Conservation (phyloP, 2,329 filamentous ascomycete genomes). For the Nemania sp. region DNA sequence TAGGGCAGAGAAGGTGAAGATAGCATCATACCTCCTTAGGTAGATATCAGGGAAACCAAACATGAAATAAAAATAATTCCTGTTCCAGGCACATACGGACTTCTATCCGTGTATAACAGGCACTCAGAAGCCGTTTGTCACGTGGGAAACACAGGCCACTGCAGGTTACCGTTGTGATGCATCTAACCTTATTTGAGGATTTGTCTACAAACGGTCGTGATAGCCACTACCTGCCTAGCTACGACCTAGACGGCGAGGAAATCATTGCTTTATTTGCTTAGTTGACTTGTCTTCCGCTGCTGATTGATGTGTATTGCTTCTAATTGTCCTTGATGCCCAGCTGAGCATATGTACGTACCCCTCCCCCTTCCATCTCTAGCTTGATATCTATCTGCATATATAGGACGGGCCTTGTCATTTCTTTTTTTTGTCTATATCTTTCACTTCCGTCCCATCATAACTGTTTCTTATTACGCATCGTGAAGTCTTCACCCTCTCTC, state of each 20-base stretch:
- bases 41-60: background rate
- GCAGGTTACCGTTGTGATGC: slow-evolving; percentile 44
- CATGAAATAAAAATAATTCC: background rate
- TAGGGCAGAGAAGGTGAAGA: too few relatives aligned
- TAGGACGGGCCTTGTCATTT: background rate
- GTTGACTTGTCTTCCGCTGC: slow-evolving; percentile 1
- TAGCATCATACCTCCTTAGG: too few relatives aligned
- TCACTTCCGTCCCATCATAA: background rate
- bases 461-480: background rate
- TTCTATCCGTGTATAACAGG: too few relatives aligned
- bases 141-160: slow-evolving; percentile 45
- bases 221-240: slow-evolving; percentile 21
- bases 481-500: background rate
- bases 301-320: slow-evolving; percentile 1
- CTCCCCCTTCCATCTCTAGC: background rate
- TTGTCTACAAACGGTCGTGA: slow-evolving; percentile 40
- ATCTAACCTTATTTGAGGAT: slow-evolving; percentile 44
- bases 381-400: background rate
- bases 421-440: background rate
- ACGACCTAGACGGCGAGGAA: background rate
- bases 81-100: background rate
- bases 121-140: slow-evolving; percentile 41
- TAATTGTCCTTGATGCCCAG: slow-evolving; percentile 6
- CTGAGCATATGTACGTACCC: slow-evolving; percentile 12
- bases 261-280: slow-evolving; percentile 6